Evolutionary conservation across 176 grass and related monocot species (phyloP).

Genomic region (Alopecurus myosuroides): DNA sequence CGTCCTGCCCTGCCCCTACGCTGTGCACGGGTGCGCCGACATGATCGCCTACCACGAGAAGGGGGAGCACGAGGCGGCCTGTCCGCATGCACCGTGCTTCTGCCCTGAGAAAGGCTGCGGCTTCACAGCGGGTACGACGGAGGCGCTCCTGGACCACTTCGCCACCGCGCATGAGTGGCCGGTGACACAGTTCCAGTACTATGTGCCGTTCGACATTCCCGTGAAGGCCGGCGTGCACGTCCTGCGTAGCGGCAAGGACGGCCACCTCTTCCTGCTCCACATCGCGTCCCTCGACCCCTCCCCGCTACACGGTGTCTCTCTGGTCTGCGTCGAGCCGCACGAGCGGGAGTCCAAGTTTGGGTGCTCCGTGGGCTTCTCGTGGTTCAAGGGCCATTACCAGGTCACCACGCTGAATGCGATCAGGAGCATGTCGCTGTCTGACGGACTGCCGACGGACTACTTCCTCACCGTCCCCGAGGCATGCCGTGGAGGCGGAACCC

Average conservation of each 20-base stretch:
- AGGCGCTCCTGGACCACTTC: not conserved
- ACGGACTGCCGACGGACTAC: not conserved
- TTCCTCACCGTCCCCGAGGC: conserved; percentile 18
- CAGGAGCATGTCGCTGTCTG: not conserved
- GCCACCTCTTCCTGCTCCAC: conserved; percentile 3
- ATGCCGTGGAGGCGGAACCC: not conserved
- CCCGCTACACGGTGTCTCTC: not conserved
- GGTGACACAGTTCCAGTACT: not conserved
- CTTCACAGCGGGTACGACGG: not conserved
- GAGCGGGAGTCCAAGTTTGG: not conserved
- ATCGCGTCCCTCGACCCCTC: not conserved
- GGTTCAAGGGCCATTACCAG: conserved; percentile 9
- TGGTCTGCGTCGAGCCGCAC: not conserved
- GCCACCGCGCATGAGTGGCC: not conserved
- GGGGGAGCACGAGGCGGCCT: not conserved
- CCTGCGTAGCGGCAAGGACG: not conserved
- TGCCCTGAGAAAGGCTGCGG: not conserved
- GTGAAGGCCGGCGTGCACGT: not conserved
- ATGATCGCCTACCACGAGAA: not conserved
- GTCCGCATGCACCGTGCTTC: not conserved
- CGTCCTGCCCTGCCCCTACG: not conserved
- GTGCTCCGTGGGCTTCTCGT: conserved; percentile 24
- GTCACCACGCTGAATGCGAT: not conserved
- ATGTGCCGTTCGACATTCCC: not conserved
- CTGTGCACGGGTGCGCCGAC: not conserved